Evolutionary conservation across 2,329 filamentous ascomycete species (phyloP).

Genomic region (Lanzia echinophila): DNA sequence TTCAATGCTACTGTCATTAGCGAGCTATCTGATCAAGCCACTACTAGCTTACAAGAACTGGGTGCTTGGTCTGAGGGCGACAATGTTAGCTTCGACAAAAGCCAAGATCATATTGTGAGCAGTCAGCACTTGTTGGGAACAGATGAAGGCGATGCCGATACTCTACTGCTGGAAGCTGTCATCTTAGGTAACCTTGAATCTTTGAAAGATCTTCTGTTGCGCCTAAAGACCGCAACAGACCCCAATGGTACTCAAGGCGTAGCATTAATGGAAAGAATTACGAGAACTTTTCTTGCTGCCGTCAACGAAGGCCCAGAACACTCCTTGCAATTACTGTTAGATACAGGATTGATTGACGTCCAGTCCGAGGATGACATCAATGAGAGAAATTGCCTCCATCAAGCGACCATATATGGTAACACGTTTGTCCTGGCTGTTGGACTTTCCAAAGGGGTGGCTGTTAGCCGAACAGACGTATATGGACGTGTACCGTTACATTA

Average conservation of each 20-base stretch:
- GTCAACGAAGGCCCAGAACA: slow-evolving; percentile 78
- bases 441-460: slow-evolving; percentile 67
- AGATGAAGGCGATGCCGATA: slow-evolving; percentile 85
- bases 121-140: slow-evolving; percentile 62
- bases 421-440: slow-evolving; percentile 69
- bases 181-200: slow-evolving; percentile 72
- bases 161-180: slow-evolving; percentile 80
- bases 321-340: slow-evolving; percentile 68
- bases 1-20: slow-evolving; percentile 97
- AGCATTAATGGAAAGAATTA: slow-evolving; percentile 66
- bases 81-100: slow-evolving; percentile 70
- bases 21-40: slow-evolving; percentile 92
- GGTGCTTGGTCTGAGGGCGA: slow-evolving; percentile 97
- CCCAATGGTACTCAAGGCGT: slow-evolving; percentile 52
- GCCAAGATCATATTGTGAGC: slow-evolving; percentile 56
- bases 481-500: slow-evolving; percentile 91
- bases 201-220: slow-evolving; percentile 72
- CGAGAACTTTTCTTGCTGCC: slow-evolving; percentile 81
- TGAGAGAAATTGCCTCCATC: slow-evolving; percentile 90
- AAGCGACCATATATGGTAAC: slow-evolving; percentile 92
- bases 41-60: slow-evolving; percentile 89
- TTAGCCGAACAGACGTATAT: slow-evolving; percentile 82
- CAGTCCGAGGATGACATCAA: slow-evolving; percentile 96
- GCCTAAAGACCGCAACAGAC: slow-evolving; percentile 53
- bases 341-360: slow-evolving; percentile 80